These are phyloP conservation scores for Dioscorea cayenensis DNA, from an alignment of 116 monocot genomes.

Conservation along the genomic window DNA sequence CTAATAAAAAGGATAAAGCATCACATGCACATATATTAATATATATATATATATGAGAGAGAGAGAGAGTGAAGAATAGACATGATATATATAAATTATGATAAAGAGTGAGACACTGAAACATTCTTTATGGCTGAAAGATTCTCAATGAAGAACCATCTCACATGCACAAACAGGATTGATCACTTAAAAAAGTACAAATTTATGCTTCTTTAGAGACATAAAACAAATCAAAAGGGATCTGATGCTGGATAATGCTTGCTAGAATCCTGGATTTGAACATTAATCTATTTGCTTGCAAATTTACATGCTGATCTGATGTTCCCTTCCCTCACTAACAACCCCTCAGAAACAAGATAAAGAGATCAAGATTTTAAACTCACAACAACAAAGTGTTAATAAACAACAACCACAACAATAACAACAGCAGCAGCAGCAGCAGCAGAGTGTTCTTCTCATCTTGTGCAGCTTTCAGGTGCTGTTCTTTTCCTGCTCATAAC, in stretches of 20 bases:
- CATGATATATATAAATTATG: too few species aligned
- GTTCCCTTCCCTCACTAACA: background rate
- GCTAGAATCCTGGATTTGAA: background rate
- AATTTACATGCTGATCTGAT: background rate
- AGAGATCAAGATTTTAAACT: too few species aligned
- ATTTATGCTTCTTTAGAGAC: too few species aligned
- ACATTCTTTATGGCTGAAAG: background rate
- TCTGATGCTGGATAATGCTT: background rate
- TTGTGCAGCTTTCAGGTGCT: slow-evolving; percentile 11
- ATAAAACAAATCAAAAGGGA: background rate
- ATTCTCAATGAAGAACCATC: background rate
- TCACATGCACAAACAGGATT: background rate
- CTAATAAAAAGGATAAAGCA: too few species aligned
- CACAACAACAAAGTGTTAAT: too few species aligned
- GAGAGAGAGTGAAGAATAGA: too few species aligned
- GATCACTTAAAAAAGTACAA: background rate
- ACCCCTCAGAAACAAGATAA: too few species aligned
- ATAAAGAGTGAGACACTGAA: background rate
- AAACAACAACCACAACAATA: too few species aligned
- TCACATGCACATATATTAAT: too few species aligned
- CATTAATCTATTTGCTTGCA: background rate
- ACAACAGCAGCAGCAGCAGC: too few species aligned
- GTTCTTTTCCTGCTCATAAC: slow-evolving; percentile 24
- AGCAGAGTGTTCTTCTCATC: background rate
- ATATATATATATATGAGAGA: too few species aligned